Evolutionary conservation across 2,329 filamentous ascomycete species (phyloP).

Genomic region (Penicillium sp.): DNA sequence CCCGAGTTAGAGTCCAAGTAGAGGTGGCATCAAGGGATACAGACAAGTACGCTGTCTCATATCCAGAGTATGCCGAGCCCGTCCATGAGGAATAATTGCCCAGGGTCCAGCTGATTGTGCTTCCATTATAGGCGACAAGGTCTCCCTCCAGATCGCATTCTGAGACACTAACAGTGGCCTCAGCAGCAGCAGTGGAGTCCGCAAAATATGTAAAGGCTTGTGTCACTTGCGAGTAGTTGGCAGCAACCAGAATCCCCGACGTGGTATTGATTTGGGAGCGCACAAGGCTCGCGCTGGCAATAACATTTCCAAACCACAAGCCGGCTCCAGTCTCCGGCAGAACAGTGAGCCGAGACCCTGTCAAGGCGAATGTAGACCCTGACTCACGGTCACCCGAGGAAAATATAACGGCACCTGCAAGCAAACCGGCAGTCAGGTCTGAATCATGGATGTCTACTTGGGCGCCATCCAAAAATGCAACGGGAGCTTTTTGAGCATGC

Average conservation of each 20-base stretch:
- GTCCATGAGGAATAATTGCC: slow-evolving; percentile 1
- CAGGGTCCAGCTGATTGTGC: slow-evolving; percentile 4
- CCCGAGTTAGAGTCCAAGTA: not conserved
- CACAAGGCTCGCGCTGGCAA: not conserved
- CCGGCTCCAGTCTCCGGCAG: not conserved
- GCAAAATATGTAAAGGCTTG: slow-evolving; percentile 20
- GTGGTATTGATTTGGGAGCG: slow-evolving; percentile 1
- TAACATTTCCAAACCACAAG: slow-evolving; percentile 8
- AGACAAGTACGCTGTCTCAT: not conserved
- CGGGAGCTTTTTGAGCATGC: not conserved
- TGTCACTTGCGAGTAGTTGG: slow-evolving; percentile 28
- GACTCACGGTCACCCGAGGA: not conserved
- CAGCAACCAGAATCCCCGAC: slow-evolving; percentile 23
- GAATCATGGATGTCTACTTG: slow-evolving; percentile 2
- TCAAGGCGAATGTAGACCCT: not conserved
- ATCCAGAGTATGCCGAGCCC: slow-evolving; percentile 1
- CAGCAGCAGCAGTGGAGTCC: slow-evolving; percentile 2
- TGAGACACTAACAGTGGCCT: slow-evolving; percentile 1
- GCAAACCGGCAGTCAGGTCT: slow-evolving; percentile 3
- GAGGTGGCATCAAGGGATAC: slow-evolving; percentile 1
- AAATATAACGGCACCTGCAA: slow-evolving; percentile 6
- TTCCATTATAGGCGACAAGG: slow-evolving; percentile 7
- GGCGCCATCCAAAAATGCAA: slow-evolving; percentile 3
- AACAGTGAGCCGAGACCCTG: not conserved
- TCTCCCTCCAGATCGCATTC: not conserved